Conservation (phyloP, 176 grass and related monocot genomes). For the Lolium perenne region DNA sequence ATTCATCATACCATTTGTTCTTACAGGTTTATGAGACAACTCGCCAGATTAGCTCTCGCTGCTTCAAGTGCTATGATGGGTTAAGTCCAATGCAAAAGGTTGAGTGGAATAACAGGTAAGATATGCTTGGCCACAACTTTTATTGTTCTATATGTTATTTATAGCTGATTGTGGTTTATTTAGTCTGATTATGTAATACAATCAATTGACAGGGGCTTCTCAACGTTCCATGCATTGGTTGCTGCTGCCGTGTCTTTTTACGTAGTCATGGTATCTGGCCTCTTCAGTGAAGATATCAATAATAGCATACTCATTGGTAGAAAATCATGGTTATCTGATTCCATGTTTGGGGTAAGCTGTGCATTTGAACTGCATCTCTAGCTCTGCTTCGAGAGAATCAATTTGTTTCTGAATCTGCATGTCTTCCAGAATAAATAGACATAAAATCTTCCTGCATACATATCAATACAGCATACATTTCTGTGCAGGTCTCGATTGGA, state of each 20-base stretch:
- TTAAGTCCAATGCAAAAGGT: constrained; percentile 58
- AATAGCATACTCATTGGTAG: constrained; percentile 48
- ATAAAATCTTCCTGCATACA: background rate
- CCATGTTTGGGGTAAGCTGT: constrained; percentile 70
- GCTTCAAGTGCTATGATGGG: constrained; percentile 67
- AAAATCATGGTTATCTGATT: constrained; percentile 74
- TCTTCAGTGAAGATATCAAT: constrained; percentile 53
- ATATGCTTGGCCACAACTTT: background rate
- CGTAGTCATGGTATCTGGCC: constrained; percentile 64
- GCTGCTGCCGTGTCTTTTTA: constrained; percentile 71
- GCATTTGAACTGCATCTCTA: background rate
- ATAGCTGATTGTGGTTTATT: background rate
- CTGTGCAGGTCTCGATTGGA: constrained; percentile 69
- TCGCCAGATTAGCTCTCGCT: constrained; percentile 44
- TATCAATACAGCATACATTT: background rate
- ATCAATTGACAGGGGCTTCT: constrained; percentile 59
- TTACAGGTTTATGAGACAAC: constrained; percentile 71
- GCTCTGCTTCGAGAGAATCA: background rate
- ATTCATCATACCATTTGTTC: background rate
- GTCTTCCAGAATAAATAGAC: background rate
- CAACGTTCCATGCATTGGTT: constrained; percentile 76
- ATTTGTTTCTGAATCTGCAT: constrained; percentile 8
- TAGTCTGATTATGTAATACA: background rate
- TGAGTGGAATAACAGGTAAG: constrained; percentile 86
- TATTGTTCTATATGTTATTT: background rate